Base-by-base conservation (phyloP, 805 yeast genomes). In the Kregervanrija delftensis region DNA sequence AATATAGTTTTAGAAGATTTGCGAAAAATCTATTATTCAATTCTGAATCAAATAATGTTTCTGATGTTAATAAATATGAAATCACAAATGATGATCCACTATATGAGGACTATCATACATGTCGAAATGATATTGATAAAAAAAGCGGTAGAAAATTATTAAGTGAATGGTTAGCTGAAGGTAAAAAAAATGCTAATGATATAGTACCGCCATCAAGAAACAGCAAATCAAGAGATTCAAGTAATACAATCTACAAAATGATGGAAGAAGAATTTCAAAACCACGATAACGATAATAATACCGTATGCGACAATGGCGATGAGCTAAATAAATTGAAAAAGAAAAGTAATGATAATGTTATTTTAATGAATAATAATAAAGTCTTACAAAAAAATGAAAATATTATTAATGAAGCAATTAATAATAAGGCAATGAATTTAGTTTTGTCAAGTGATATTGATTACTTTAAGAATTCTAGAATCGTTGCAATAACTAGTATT, bases 401-500 rank as follows among this genome's bases (percentile, higher is more conserved):
- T 31, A 54, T 56, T 41, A 8, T 37, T 8, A 45, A 48, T 35
- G 17, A 30, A 9, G 12, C 11, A 13, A 8, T 13, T n/a, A 11
- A 30, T 31, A 8, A 11, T 13, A 22, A 22, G 6, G 28, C 17
- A 22, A 32, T 16, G 11, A 30, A 12, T n/a, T 22, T 22, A 4
- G 2, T 22, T 22, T 22, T 22, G 28, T 36, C 6, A 33, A 15
- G 8, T 13, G 35, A 13, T 14, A 32, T 12, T 28, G 34, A 8
- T n/a, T 35, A 35, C 10, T 31, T n/a, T 3, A 42, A 39, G n/a
- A 46, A 44, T 30, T 50, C 53, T 2, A 52, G 57, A 28, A 55
- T 51, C 22, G 51, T 57, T 28, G 49, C 50, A 15, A 45, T 60
- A 9, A 48, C 58, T 5, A 50, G 50, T 37, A 54, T 63, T 10